phyloP scores from a whole-genome alignment of 1,139 yeast genomes.

The Hyphopichia burtonii region DNA sequence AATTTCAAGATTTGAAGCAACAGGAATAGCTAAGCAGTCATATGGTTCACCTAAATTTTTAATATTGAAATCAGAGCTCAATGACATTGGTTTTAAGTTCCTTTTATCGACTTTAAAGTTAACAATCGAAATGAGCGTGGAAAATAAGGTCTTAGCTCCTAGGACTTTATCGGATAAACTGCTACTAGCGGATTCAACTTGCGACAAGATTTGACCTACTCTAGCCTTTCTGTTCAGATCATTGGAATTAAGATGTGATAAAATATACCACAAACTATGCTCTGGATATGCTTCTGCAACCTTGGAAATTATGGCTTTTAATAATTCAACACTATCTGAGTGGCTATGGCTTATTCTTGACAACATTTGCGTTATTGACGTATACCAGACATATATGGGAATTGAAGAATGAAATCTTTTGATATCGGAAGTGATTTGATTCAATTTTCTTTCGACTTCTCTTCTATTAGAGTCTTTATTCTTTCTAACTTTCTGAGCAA shows the following conservation, averaged over 20 bases:
- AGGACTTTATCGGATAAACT: conserved; percentile 9
- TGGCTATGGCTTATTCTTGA: conserved; percentile 76
- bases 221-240: conserved; percentile 55
- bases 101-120: conserved; percentile 34
- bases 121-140: conserved; percentile 36
- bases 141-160: conserved; percentile 34
- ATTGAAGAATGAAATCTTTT: conserved; percentile 44
- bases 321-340: conserved; percentile 51
- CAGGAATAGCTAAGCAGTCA: conserved; percentile 73
- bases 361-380: conserved; percentile 81
- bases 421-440: conserved; percentile 54
- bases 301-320: conserved; percentile 55
- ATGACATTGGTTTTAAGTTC: conserved; percentile 30
- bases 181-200: conserved; percentile 12
- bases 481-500: conserved; percentile 43
- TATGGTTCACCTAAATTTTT: conserved; percentile 54
- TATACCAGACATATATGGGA: conserved; percentile 73
- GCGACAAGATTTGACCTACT: conserved; percentile 34
- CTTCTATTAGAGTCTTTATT: conserved; percentile 13
- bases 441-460: conserved; percentile 39
- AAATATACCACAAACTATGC: conserved; percentile 81
- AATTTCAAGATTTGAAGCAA: conserved; percentile 69
- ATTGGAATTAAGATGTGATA: conserved; percentile 73
- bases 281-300: conserved; percentile 70
- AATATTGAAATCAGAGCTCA: conserved; percentile 47